Percentiles rank a stretch among this genome's conserved stretches.
Conservation (phyloP, 176 grass and related monocot species). For the Lolium perenne region DNA sequence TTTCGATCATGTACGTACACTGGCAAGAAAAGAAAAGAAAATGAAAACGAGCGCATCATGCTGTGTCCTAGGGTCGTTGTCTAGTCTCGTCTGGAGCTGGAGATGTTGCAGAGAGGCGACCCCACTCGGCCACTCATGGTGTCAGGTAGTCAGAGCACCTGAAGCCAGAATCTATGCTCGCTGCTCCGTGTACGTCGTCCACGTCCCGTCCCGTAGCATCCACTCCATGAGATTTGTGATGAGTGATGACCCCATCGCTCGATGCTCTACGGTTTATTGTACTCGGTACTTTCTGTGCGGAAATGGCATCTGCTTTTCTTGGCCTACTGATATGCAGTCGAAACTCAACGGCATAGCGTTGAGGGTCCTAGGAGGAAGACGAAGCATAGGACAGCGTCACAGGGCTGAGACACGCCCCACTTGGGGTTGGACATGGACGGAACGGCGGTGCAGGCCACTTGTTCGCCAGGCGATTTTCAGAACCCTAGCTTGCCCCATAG, state of each 20-base stretch:
- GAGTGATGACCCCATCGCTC: background rate
- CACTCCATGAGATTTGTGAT: background rate
- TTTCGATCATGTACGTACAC: too few relatives aligned
- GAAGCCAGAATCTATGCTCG: slow-evolving; percentile 14
- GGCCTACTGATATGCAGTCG: too few relatives aligned
- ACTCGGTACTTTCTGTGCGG: too few relatives aligned
- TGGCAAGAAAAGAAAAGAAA: too few relatives aligned
- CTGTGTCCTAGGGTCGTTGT: background rate
- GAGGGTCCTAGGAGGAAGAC: too few relatives aligned
- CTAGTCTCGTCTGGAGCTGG: background rate
- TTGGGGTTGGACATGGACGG: too few relatives aligned
- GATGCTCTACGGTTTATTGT: background rate
- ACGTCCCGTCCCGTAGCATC: background rate
- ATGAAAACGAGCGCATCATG: too few relatives aligned
- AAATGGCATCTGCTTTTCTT: too few relatives aligned
- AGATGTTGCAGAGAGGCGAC: background rate
- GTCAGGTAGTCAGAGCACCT: background rate
- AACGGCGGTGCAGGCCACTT: too few relatives aligned
- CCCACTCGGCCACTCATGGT: background rate
- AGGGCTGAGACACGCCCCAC: too few relatives aligned
- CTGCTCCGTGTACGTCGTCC: background rate
- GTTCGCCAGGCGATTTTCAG: background rate
- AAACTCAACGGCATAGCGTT: too few relatives aligned
- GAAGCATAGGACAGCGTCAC: too few relatives aligned
- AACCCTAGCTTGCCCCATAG: background rate